Evolutionary conservation across 2,329 filamentous ascomycete genomes (phyloP), one percentile per base, ranked within the genome.

Genomic region (Phialemoniopsis sp.): DNA sequence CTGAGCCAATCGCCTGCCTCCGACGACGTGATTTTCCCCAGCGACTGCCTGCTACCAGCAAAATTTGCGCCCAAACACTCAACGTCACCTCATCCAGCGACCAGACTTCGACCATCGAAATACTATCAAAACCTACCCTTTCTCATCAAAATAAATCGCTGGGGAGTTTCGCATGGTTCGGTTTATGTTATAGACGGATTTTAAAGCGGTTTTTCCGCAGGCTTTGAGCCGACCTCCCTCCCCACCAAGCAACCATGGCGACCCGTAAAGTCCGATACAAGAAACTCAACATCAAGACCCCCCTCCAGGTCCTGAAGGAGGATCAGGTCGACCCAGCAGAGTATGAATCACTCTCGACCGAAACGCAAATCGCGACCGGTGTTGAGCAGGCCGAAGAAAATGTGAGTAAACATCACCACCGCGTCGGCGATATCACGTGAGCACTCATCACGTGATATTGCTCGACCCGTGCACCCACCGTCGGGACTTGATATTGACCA

Each of bases 321-420:
- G 78, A 89, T 64, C 87, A 97, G 60, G 85, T 97, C 67, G 89
- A 96, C 60, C 76, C 85, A 58, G 78, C 75, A 57, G 80, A 89
- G 66, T 95, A 96, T 64, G 88, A 95, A 67, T 80, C 87, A 55
- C 82, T 91, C 60, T 86, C 85, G 53, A 85, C 85, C 61, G 77
- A 87, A 79, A 72, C 81, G 75, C 68, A 88, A 84, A 89, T 96
- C 60, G 89, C 93, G 60, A 96, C 90, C 51, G 93, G 93, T 66
- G 93, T 98, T 55, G 93, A 98, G 67, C 90, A 95, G 62, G 87
- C 83, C 49, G 93, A 98, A 69, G 90, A 97, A 80, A 91, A 91
- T 71, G 93, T 96, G 68, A 81, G 89, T 87, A 51, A 48, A 50
- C 54, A 52, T 36, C 41, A 40, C 38, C 21, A 26, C 21, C 21